phyloP scores from a whole-genome alignment of 208 protist genomes.

The Vickermania spadyakhi region DNA sequence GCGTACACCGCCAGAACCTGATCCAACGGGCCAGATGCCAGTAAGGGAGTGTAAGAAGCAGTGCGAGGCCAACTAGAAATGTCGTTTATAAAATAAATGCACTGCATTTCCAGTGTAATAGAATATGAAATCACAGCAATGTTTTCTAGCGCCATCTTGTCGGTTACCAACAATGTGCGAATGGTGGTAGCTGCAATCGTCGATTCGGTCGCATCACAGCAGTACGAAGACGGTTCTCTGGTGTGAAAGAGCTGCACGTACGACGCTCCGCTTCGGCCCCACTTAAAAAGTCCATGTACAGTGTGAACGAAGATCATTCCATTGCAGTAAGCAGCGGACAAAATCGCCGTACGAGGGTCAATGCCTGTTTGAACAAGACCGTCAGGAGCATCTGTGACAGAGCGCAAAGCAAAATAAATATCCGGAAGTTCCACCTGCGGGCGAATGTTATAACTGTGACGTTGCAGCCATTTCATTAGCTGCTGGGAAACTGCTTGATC shows the following conservation, averaged over 20 bases:
- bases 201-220: slow-evolving; percentile 31
- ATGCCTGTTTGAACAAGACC: slow-evolving; percentile 30
- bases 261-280: slow-evolving; percentile 22
- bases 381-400: slow-evolving; percentile 41
- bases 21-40: slow-evolving; percentile 38
- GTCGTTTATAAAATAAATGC: slow-evolving; percentile 32
- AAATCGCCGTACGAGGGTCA: slow-evolving; percentile 21
- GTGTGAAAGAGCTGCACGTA: slow-evolving; percentile 40
- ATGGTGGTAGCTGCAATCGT: slow-evolving; percentile 50
- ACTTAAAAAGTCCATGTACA: slow-evolving; percentile 40
- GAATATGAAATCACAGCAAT: slow-evolving; percentile 56
- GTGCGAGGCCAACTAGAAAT: slow-evolving; percentile 17
- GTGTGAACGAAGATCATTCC: slow-evolving; percentile 56
- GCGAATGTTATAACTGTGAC: slow-evolving; percentile 23
- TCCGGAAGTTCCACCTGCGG: slow-evolving; percentile 42
- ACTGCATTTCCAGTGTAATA: slow-evolving; percentile 35
- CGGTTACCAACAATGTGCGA: slow-evolving; percentile 56
- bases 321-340: slow-evolving; percentile 53
- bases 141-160: slow-evolving; percentile 49
- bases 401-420: slow-evolving; percentile 33
- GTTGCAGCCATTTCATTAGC: slow-evolving; percentile 40
- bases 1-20: slow-evolving; percentile 39
- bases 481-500: slow-evolving; percentile 14
- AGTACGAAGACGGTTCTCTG: slow-evolving; percentile 36
- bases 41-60: slow-evolving; percentile 12